Evolutionary conservation across 164 flowering plant genomes (phyloP).

Genomic region (Nelumbo lutea): DNA sequence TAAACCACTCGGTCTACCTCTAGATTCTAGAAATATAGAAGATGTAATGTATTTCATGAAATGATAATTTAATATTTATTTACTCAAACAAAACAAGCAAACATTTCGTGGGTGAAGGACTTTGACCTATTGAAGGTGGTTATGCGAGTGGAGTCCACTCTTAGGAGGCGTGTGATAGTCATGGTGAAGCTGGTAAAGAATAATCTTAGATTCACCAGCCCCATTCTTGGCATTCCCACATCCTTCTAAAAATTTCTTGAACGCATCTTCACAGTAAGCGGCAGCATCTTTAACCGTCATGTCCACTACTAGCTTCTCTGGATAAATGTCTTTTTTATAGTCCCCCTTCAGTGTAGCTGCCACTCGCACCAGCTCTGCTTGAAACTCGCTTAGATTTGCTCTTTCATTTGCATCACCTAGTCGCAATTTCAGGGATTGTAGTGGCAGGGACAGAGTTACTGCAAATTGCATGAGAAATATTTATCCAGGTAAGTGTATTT

Average conservation of each 20-base stretch:
- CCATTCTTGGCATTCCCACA: conserved; percentile 36
- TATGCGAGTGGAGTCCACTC: no score
- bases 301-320: conserved; percentile 49
- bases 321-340: conserved; percentile 21
- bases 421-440: conserved; percentile 35
- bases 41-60: no score
- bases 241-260: conserved; percentile 43
- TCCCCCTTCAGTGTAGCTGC: conserved; percentile 40
- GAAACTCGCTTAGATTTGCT: conserved; percentile 54
- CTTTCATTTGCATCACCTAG: conserved; percentile 39
- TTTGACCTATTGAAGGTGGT: no score
- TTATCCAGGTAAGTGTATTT: no score
- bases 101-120: no score
- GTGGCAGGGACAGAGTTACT: conserved; percentile 41
- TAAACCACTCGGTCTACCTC: no score
- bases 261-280: conserved; percentile 37
- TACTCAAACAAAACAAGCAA: no score
- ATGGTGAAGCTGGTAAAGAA: neutral
- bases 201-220: conserved; percentile 28
- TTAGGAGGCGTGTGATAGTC: no score
- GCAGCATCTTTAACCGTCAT: conserved; percentile 49
- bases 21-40: no score
- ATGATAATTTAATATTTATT: no score
- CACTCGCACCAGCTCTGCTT: conserved; percentile 60
- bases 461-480: conserved; percentile 1